phyloP scores from a whole-genome alignment of 371 early-diverging fungal genomes.

The Mortierella sp. region DNA sequence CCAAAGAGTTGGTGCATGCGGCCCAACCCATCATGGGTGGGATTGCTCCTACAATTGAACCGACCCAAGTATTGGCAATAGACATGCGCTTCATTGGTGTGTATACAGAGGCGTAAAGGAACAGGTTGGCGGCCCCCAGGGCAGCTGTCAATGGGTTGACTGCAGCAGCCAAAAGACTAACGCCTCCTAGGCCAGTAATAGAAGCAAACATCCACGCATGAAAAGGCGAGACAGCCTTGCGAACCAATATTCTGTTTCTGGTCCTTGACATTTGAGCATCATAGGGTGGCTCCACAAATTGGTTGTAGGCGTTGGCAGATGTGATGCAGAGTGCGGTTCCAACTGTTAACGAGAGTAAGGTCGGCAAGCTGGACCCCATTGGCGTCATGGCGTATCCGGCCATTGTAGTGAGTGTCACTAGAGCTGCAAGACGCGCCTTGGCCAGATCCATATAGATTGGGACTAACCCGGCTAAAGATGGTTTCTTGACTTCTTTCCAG shows the following conservation, averaged over 20 bases:
- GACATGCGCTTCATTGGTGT: constrained; percentile 96
- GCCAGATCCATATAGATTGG: constrained; percentile 71
- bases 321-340: constrained; percentile 94
- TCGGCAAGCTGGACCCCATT: constrained; percentile 74
- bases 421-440: constrained; percentile 88
- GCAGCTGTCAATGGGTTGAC: constrained; percentile 90
- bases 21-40: constrained; percentile 99
- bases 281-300: constrained; percentile 95
- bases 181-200: constrained; percentile 80
- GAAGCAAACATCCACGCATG: constrained; percentile 89
- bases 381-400: constrained; percentile 96
- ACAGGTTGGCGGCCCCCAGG: constrained; percentile 88
- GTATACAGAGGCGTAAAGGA: constrained; percentile 91
- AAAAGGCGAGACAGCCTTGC: constrained; percentile 83
- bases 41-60: constrained; percentile 95
- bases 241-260: constrained; percentile 87
- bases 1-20: constrained; percentile 85
- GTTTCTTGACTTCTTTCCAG: constrained; percentile 56
- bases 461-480: constrained; percentile 60
- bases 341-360: constrained; percentile 84
- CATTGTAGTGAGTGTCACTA: constrained; percentile 96
- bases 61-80: constrained; percentile 96
- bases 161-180: constrained; percentile 70
- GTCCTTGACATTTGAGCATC: constrained; percentile 98
- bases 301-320: constrained; percentile 96